phyloP scores from a whole-genome alignment of 2,329 filamentous ascomycete species.

The Nakataea oryzae region DNA sequence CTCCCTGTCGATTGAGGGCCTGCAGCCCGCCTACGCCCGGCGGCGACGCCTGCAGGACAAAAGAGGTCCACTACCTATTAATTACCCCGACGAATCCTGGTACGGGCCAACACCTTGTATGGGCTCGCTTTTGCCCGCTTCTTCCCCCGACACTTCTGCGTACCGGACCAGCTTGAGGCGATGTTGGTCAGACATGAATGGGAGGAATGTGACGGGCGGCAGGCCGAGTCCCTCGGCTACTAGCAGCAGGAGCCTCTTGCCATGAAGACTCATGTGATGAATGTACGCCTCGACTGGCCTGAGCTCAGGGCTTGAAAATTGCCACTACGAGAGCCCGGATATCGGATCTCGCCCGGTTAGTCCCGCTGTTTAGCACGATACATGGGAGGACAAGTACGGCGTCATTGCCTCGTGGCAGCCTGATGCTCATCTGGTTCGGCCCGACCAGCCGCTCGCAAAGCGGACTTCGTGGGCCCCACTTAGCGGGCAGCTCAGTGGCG shows the following conservation, averaged over 20 bases:
- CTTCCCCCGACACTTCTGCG: slow-evolving; percentile 14
- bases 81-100: slow-evolving; percentile 54
- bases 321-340: slow-evolving; percentile 26
- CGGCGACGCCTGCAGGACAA: slow-evolving; percentile 48
- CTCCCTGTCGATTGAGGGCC: slow-evolving; percentile 33
- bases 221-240: slow-evolving; percentile 45
- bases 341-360: background rate
- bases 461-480: slow-evolving; percentile 20
- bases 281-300: slow-evolving; percentile 36
- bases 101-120: slow-evolving; percentile 49
- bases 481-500: slow-evolving; percentile 39
- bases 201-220: slow-evolving; percentile 33
- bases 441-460: slow-evolving; percentile 33
- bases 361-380: background rate
- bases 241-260: slow-evolving; percentile 42
- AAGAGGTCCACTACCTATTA: too few species aligned
- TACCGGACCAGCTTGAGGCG: slow-evolving; percentile 49
- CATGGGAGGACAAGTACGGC: background rate
- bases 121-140: background rate
- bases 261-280: slow-evolving; percentile 34
- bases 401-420: too few species aligned
- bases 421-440: slow-evolving; percentile 30
- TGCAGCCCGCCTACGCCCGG: slow-evolving; percentile 37
- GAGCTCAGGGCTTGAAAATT: slow-evolving; percentile 20
- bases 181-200: slow-evolving; percentile 46